Evolutionary conservation across 2,329 filamentous ascomycete genomes (phyloP), one percentile per base, ranked within the genome.

Genomic region (Sordariomycetes sp.): DNA sequence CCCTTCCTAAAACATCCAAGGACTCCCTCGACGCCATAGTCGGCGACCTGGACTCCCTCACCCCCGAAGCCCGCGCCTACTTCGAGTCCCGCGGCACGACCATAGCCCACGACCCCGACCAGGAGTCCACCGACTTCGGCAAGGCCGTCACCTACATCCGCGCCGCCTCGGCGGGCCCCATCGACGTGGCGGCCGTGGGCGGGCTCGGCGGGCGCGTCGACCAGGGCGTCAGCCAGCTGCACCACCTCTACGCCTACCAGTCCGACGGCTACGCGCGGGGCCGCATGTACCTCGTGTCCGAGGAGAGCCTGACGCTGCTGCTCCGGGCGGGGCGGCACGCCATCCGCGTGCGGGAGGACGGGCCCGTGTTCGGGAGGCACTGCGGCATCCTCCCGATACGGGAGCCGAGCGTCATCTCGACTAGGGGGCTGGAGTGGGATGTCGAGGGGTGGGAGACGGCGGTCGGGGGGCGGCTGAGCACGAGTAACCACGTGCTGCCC

Each of bases 141-240:
- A 99, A 99, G 75, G 89, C 85, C 65, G 81, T 88, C 64, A 77
- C 71, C 63, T 86, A 79, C 71, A 79, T 85, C 62, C 79, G 79
- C 54, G 64, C 65, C 2, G n/a, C 10, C 34, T 61, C 24, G 63
- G 66, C 24, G 3, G 5, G 22, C 20, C 55, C 55, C 1, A 68
- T 79, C 55, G 80, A 93, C 66, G 84, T 96, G n/a, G 77, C 96
- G 14, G 85, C 89, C 43, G 74, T 97, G 7, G 92, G 93, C 48
- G 90, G 92, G 1, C 79, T 97, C 0, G 90, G 90, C 51, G 94
- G 94, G 7, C 85, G 94, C 34, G 88, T 97, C 18, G 94, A 99
- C 71, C 94, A 99, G 69, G 93, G 88, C 1, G 79, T 99, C 54
- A 91, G 90, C 59, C 86, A 96, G 65, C 79, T 99, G 57, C 90